A percentile compares a stretch with the other conserved stretches of the same genome.
phyloP scores from a whole-genome alignment of 2,329 filamentous ascomycete genomes.

The Colletotrichum lini region DNA sequence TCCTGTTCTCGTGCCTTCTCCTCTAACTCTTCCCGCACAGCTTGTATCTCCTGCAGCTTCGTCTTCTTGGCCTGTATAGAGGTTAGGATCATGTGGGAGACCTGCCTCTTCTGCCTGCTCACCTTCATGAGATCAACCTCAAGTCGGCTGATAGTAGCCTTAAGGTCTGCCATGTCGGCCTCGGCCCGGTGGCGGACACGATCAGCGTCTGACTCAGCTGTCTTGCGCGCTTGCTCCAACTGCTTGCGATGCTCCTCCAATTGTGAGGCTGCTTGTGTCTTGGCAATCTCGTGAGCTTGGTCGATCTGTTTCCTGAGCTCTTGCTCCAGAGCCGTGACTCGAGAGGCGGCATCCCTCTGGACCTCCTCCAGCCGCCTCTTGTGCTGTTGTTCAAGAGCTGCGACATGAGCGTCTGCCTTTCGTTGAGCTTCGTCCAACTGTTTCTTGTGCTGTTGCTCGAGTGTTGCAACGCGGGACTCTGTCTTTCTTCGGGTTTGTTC shows the following conservation, averaged over 20 bases:
- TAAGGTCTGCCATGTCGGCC: constrained; percentile 74
- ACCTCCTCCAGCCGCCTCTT: constrained; percentile 28
- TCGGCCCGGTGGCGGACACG: constrained; percentile 66
- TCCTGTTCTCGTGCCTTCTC: constrained; percentile 60
- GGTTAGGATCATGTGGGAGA: constrained; percentile 42
- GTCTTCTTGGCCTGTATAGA: constrained; percentile 68
- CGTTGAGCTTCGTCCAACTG: constrained; percentile 45
- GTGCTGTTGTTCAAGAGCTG: constrained; percentile 38
- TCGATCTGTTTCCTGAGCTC: constrained; percentile 49
- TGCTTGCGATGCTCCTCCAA: constrained; percentile 55
- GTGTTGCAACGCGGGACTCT: constrained; percentile 60
- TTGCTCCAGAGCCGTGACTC: constrained; percentile 38
- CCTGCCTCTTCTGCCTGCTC: constrained; percentile 33
- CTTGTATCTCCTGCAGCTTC: constrained; percentile 72
- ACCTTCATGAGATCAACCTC: constrained; percentile 76
- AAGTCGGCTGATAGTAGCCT: constrained; percentile 71
- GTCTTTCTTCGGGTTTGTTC: constrained; percentile 61
- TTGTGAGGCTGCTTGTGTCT: constrained; percentile 43
- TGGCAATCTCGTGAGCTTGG: constrained; percentile 53
- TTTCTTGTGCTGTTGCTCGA: constrained; percentile 50
- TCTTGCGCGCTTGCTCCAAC: constrained; percentile 63
- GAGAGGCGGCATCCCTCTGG: constrained; percentile 1
- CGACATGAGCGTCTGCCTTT: constrained; percentile 15
- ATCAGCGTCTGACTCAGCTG: constrained; percentile 64
- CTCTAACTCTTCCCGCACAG: constrained; percentile 59